phyloP scores from a whole-genome alignment of 225 moss, liverwort and hornwort species.

The Thuidium tamariscinum region DNA sequence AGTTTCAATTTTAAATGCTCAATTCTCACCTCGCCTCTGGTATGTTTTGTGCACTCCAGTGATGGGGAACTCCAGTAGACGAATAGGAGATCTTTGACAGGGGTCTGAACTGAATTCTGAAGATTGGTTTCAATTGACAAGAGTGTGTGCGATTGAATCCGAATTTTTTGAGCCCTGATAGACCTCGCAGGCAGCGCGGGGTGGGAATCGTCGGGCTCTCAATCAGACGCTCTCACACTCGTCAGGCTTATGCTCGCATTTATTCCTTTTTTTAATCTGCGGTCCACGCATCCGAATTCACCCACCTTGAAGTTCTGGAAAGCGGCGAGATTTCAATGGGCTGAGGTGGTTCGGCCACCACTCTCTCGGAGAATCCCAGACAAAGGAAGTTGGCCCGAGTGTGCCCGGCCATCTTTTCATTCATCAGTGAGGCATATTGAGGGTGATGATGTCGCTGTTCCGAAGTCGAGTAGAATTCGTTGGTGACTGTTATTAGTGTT shows the following conservation, averaged over 20 bases:
- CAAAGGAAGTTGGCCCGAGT: neutral
- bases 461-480: neutral
- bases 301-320: neutral
- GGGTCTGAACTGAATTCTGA: neutral
- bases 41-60: neutral
- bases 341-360: neutral
- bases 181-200: neutral
- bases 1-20: neutral
- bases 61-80: neutral
- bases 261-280: neutral
- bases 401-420: neutral
- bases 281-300: neutral
- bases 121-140: neutral
- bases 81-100: neutral
- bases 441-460: neutral
- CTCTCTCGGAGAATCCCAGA: neutral
- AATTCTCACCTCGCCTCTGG: neutral
- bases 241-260: neutral
- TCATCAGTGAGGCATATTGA: neutral
- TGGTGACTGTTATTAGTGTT: neutral
- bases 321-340: neutral
- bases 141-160: neutral
- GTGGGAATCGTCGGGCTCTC: neutral
- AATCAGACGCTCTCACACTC: no score
- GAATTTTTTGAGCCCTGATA: neutral